Base-by-base conservation (phyloP, 495 filamentous ascomycete species). In the Trichoderma erinaceum region DNA sequence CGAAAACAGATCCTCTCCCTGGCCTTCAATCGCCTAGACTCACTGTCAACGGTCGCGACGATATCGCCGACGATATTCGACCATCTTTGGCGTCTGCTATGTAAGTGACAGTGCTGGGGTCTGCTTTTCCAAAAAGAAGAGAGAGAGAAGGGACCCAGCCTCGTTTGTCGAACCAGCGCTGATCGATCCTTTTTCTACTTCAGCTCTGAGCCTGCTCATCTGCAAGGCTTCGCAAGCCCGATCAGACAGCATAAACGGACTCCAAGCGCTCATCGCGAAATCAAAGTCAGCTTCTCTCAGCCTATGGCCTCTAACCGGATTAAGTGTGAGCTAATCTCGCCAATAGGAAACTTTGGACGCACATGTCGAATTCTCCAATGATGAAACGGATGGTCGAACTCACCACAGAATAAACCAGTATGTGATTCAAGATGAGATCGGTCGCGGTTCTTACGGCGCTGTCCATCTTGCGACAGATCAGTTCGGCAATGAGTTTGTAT, bases 401-500 rank as follows among this genome's bases (percentile, higher is more conserved):
- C 87, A 93, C 73, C 91, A 92, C 72, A 85, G 87, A 29, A 93
- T 97, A 82, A 96, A 97, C 74, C 96, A 98, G 76, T 99, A 97
- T 75, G 80, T 89, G 52, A 96, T 99, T 71, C 90, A 89, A 78
- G 90, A 97, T 70, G 95, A 99, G 81, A 98, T 99, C 65, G 95
- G 95, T 41, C 85, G 93, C 48, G 95, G 95, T 6, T 97, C 95
- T 0, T 99, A 95, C 76, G 95, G 96, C 11, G 90, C 95, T 7
- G 95, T 99, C 13, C 93, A 98, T 76, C 81, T 97, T 21, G 95
- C 92, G 16, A 87, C 88, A 12, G 95, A 99, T 74, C 94, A 96
- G 76, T 92, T 87, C 79, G 94, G 92, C 7, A 87, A 88, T 64
- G 92, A 98, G 92, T 98, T 89, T 87, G 94, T 97, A 83, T 81